Percentiles rank a stretch among this genome's conserved stretches.
Evolutionary conservation across 2,329 filamentous ascomycete genomes (phyloP).

Genomic region (Plenodomus tracheiphilus): DNA sequence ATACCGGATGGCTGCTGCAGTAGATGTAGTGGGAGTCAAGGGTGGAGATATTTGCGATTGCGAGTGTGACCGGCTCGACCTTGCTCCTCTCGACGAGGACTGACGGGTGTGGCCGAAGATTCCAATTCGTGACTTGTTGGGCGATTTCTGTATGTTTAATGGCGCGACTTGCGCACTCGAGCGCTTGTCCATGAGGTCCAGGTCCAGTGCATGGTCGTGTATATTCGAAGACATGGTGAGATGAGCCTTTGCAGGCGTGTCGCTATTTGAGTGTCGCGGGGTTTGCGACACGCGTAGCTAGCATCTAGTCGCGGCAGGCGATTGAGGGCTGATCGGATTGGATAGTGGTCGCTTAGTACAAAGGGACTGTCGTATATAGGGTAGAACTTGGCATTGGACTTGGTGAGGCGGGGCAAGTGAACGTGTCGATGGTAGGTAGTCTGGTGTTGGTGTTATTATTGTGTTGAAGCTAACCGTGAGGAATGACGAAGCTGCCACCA

Average conservation of each 20-base stretch:
- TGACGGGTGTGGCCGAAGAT: slow-evolving; percentile 32
- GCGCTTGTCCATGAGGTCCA: slow-evolving; percentile 35
- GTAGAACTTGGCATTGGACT: neutral
- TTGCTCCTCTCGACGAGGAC: slow-evolving; percentile 36
- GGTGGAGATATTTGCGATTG: slow-evolving; percentile 73
- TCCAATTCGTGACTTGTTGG: slow-evolving; percentile 28
- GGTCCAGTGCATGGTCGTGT: slow-evolving; percentile 31
- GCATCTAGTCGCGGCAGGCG: slow-evolving; percentile 33
- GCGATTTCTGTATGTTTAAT: slow-evolving; percentile 43
- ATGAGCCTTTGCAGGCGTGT: slow-evolving; percentile 4
- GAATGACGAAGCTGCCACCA: slow-evolving; percentile 32
- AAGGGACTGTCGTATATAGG: neutral
- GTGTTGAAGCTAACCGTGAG: slow-evolving; percentile 30
- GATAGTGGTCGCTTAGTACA: slow-evolving; percentile 4
- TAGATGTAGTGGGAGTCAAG: slow-evolving; percentile 70
- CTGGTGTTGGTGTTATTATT: slow-evolving; percentile 31
- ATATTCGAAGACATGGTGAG: slow-evolving; percentile 19
- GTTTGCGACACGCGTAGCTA: slow-evolving; percentile 18
- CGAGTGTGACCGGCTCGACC: slow-evolving; percentile 35
- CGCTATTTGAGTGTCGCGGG: slow-evolving; percentile 35
- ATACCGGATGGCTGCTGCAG: slow-evolving; percentile 57
- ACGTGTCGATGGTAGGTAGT: slow-evolving; percentile 23
- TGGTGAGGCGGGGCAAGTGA: neutral
- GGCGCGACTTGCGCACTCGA: slow-evolving; percentile 43
- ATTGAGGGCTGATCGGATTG: slow-evolving; percentile 10